Conservation (phyloP, 768 basidiomycete species). For the Suillus brevipes region DNA sequence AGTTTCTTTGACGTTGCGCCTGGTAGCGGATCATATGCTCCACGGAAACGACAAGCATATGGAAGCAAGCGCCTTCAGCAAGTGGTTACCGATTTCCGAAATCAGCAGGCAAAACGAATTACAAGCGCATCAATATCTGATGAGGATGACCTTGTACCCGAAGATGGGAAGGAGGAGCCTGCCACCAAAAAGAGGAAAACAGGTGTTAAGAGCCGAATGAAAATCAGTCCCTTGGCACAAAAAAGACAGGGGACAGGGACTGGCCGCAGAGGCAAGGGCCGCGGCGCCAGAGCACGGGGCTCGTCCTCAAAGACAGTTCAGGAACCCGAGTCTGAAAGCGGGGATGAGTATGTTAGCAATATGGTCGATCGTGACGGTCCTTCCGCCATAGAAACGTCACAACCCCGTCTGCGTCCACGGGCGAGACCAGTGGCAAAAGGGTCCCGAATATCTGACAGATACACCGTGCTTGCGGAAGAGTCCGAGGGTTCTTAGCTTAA, state of each 20-base stretch:
- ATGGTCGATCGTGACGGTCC: constrained; percentile 8
- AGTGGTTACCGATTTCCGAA: constrained; percentile 80
- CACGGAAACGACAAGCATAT: constrained; percentile 79
- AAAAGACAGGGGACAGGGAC: background rate
- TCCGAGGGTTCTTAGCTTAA: constrained; percentile 5
- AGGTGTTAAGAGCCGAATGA: constrained; percentile 16
- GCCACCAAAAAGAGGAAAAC: constrained; percentile 34
- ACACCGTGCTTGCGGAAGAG: constrained; percentile 6
- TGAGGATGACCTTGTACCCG: constrained; percentile 26
- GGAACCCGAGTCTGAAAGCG: constrained; percentile 19
- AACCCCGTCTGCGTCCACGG: constrained; percentile 41
- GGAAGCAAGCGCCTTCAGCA: constrained; percentile 85
- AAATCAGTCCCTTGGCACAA: background rate
- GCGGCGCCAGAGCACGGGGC: background rate
- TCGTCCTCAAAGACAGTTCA: background rate
- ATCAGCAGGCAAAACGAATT: constrained; percentile 32
- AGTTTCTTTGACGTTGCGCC: constrained; percentile 71
- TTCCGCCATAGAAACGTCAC: constrained; percentile 14
- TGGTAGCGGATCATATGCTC: constrained; percentile 70
- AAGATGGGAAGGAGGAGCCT: constrained; percentile 26
- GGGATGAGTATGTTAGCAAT: constrained; percentile 19
- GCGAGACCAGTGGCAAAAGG: constrained; percentile 32
- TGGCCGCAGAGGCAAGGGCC: constrained; percentile 3
- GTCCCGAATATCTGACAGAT: constrained; percentile 8
- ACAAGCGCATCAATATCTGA: constrained; percentile 16